Evolutionary conservation across 441 rosid genomes (phyloP), one percentile per base, ranked within the genome.

Genomic region (Populus hybrid): DNA sequence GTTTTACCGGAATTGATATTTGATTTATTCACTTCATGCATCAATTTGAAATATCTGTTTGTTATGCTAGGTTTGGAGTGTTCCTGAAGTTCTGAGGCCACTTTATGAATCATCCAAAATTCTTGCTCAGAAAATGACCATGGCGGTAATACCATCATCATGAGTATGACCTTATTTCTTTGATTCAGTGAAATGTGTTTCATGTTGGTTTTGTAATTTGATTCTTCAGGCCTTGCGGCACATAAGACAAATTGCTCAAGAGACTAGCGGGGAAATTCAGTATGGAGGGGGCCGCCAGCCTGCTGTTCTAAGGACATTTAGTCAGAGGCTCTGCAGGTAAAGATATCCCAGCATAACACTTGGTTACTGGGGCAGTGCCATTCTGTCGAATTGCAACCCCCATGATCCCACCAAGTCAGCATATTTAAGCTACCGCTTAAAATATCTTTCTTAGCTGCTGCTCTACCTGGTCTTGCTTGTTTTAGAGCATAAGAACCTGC

Each of bases 1-100:
- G 18, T 46, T 66, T 57, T 28, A 12, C 68, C 69, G 8, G 23
- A 73, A 65, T 69, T 76, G 23, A 16, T 65, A 35, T 79, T 61
- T 21, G 46, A 64, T 66, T 54, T n/a, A 2, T 23, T 66, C 30
- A 26, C 67, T 70, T 64, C 36, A 54, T 61, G 57, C 9, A 5
- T 50, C 24, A 42, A 32, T 30, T 73, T 54, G 32, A 69, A 46
- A 8, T 74, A 50, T 65, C 72, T 66, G 10, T 72, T 20, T 79
- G 81, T 72, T 57, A 11, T 77, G 42, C 3, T 76, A 95, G 99
- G 97, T 87, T 74, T 92, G 93, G 93, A 94, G 94, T 66, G 98
- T 95, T 76, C 99, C 99, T 70, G 99, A 94, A 86, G 97, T 95
- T 79, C 84, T 95, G 76, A 88, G 97, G 79, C 99, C 99, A 61